These are phyloP conservation scores for Xylaria telfairii DNA, from an alignment of 495 filamentous ascomycete species.

Conservation along the genomic window DNA sequence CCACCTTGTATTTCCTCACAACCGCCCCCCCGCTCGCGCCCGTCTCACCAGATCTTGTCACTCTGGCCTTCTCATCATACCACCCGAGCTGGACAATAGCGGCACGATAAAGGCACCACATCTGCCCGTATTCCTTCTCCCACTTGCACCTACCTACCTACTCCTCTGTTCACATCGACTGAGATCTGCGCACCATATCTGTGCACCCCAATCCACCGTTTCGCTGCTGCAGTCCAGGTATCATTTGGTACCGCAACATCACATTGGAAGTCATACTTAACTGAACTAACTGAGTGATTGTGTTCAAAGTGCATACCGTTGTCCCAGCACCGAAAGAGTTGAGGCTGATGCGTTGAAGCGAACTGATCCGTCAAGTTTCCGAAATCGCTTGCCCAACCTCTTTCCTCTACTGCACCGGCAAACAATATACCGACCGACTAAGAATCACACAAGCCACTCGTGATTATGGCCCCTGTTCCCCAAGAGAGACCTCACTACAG, in stretches of 20 bases:
- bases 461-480: conserved; percentile 34
- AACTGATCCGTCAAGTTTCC: background rate
- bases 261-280: background rate
- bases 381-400: background rate
- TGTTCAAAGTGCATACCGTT: background rate
- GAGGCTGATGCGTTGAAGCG: background rate
- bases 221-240: background rate
- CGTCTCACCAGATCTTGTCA: background rate
- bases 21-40: background rate
- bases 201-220: background rate
- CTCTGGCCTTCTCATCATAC: background rate
- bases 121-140: background rate
- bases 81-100: background rate
- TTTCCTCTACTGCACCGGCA: background rate
- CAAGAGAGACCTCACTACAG: conserved; percentile 33
- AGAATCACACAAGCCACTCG: background rate
- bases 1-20: background rate
- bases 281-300: background rate
- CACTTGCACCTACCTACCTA: background rate
- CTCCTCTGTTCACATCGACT: background rate
- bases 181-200: background rate
- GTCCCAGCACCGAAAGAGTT: background rate
- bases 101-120: conserved; percentile 13
- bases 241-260: background rate
- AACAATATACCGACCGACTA: background rate